Conservation (phyloP, 1,284 basidiomycete genomes). For the Ceratorhiza oryzae-sativae region DNA sequence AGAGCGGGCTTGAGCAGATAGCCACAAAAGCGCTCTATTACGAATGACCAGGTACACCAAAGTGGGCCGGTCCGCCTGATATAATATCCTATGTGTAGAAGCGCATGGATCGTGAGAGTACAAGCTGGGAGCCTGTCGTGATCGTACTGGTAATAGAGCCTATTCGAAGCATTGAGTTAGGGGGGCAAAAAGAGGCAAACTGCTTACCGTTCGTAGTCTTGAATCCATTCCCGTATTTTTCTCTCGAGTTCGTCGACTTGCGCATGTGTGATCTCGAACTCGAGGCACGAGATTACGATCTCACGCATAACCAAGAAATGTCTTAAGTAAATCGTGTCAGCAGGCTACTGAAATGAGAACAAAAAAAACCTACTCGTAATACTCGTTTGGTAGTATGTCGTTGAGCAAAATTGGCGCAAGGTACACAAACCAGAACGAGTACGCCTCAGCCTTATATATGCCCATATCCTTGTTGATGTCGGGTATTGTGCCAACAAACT, state of each 20-base stretch:
- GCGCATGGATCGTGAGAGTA: conserved; percentile 51
- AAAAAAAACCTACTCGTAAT: too few species aligned
- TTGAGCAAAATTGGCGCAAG: too few species aligned
- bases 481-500: conserved; percentile 49
- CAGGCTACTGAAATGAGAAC: conserved; percentile 12
- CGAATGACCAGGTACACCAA: too few species aligned
- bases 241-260: conserved; percentile 50
- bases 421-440: too few species aligned
- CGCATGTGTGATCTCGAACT: conserved; percentile 51
- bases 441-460: conserved; percentile 43
- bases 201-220: conserved; percentile 54
- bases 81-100: too few species aligned
- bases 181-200: background rate
- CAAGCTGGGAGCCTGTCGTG: conserved; percentile 50
- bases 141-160: conserved; percentile 54
- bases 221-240: conserved; percentile 55
- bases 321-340: conserved; percentile 14
- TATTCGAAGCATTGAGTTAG: conserved; percentile 40
- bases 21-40: too few species aligned
- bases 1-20: conserved; percentile 43
- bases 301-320: conserved; percentile 55
- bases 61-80: too few species aligned
- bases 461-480: conserved; percentile 52
- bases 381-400: too few species aligned
- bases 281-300: conserved; percentile 54